Conservation (phyloP, 2,329 filamentous ascomycete species). For the Fusarium fracticaudum region DNA sequence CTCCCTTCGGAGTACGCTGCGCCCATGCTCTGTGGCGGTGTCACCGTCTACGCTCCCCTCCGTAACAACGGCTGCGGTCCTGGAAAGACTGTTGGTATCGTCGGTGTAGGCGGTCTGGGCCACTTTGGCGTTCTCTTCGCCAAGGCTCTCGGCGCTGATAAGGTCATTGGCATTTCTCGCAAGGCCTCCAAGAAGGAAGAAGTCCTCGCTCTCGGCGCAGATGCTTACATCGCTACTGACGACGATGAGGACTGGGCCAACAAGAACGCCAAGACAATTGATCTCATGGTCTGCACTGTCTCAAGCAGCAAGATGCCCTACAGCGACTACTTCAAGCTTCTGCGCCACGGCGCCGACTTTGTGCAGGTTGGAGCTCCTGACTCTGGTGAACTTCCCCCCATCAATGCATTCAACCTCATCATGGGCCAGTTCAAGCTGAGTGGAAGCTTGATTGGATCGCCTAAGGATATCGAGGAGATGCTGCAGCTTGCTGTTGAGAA, state of each 20-base stretch:
- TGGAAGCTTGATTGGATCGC: slow-evolving; percentile 59
- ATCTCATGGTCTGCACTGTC: slow-evolving; percentile 69
- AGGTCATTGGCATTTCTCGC: slow-evolving; percentile 67
- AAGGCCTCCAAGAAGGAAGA: slow-evolving; percentile 62
- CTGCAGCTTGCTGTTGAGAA: slow-evolving; percentile 65
- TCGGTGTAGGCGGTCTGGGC: slow-evolving; percentile 74
- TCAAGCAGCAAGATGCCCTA: slow-evolving; percentile 66
- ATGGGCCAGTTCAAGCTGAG: slow-evolving; percentile 52
- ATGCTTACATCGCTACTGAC: slow-evolving; percentile 53
- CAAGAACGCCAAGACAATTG: slow-evolving; percentile 60
- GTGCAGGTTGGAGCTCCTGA: slow-evolving; percentile 64
- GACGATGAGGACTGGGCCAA: slow-evolving; percentile 64
- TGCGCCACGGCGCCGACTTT: slow-evolving; percentile 68
- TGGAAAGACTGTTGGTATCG: slow-evolving; percentile 72
- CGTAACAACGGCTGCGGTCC: slow-evolving; percentile 70
- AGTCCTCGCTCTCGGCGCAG: slow-evolving; percentile 65
- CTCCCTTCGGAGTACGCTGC: slow-evolving; percentile 55
- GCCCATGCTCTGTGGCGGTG: slow-evolving; percentile 75
- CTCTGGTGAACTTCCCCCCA: slow-evolving; percentile 36
- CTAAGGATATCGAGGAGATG: slow-evolving; percentile 68
- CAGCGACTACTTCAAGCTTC: slow-evolving; percentile 66
- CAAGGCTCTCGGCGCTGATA: slow-evolving; percentile 70
- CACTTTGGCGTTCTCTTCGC: slow-evolving; percentile 75
- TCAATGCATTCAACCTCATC: slow-evolving; percentile 40
- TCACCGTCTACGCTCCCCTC: slow-evolving; percentile 72